phyloP scores from a whole-genome alignment of 441 rosid genomes.

The Populus hybrid region DNA sequence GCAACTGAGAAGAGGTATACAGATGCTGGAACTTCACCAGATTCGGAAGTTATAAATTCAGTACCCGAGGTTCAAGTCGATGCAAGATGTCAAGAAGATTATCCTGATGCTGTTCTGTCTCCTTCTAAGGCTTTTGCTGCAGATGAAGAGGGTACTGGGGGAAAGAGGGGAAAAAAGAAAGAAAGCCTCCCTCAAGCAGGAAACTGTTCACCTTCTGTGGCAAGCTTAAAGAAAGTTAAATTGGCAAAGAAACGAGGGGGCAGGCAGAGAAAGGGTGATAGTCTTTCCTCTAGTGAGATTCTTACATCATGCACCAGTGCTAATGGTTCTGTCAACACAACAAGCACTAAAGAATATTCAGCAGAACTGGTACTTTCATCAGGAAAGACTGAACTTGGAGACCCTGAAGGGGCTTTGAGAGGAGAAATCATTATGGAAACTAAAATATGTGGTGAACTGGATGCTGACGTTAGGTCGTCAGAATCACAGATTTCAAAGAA shows the following conservation, averaged over 20 bases:
- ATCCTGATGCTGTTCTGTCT: slow-evolving; percentile 35
- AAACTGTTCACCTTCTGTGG: slow-evolving; percentile 26
- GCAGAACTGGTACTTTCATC: slow-evolving; percentile 26
- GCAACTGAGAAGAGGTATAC: slow-evolving; percentile 40
- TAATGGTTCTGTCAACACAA: slow-evolving; percentile 34
- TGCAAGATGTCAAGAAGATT: slow-evolving; percentile 42
- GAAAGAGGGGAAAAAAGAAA: slow-evolving; percentile 50
- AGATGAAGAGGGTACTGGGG: slow-evolving; percentile 26
- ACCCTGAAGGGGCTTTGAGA: slow-evolving; percentile 22
- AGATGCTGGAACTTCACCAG: slow-evolving; percentile 93
- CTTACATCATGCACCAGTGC: slow-evolving; percentile 24
- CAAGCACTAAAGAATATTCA: slow-evolving; percentile 27
- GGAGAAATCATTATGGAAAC: slow-evolving; percentile 23
- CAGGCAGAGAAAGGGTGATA: slow-evolving; percentile 28
- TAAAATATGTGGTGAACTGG: slow-evolving; percentile 19
- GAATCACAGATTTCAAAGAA: slow-evolving; percentile 28
- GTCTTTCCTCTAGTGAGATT: slow-evolving; percentile 26
- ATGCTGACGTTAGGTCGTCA: slow-evolving; percentile 19
- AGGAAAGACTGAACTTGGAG: slow-evolving; percentile 25
- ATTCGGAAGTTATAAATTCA: slow-evolving; percentile 87
- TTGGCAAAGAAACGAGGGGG: slow-evolving; percentile 41
- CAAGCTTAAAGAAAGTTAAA: slow-evolving; percentile 37
- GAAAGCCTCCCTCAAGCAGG: too few species aligned
- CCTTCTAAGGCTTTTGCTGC: slow-evolving; percentile 32
- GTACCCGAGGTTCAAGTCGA: slow-evolving; percentile 55